phyloP scores from a whole-genome alignment of 2,329 filamentous ascomycete genomes.

The Ceratocystis cubensis region DNA sequence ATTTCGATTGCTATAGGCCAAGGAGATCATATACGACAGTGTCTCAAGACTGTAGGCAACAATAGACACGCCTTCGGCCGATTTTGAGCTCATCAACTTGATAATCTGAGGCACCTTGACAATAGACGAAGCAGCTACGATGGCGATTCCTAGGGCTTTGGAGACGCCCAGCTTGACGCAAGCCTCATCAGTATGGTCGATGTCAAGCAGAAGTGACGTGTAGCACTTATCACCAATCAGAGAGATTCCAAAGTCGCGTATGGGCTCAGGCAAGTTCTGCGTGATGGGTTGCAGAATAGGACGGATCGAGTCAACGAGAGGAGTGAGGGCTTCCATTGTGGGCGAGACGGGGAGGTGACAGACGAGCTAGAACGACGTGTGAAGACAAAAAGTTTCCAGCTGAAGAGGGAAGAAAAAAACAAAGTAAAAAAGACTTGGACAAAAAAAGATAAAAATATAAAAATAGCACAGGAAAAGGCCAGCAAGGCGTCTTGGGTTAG shows the following conservation, averaged over 20 bases:
- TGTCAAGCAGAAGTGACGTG: conserved; percentile 68
- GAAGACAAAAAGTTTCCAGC: background rate
- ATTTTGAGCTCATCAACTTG: conserved; percentile 73
- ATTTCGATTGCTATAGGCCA: conserved; percentile 85
- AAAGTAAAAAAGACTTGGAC: background rate
- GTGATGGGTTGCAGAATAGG: conserved; percentile 56
- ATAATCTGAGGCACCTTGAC: conserved; percentile 96
- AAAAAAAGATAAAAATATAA: background rate
- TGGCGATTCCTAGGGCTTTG: conserved; percentile 85
- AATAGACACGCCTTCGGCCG: conserved; percentile 74
- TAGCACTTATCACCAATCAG: conserved; percentile 80
- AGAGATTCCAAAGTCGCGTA: conserved; percentile 61
- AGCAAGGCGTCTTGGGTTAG: conserved; percentile 2
- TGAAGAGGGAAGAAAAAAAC: background rate
- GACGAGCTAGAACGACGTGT: background rate
- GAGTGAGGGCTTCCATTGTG: conserved; percentile 20
- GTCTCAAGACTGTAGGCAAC: conserved; percentile 90
- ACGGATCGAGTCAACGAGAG: conserved; percentile 48
- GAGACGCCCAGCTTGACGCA: conserved; percentile 85
- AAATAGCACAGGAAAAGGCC: conserved; percentile 6
- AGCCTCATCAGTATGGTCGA: conserved; percentile 61
- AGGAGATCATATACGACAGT: conserved; percentile 68
- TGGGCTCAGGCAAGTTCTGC: conserved; percentile 57
- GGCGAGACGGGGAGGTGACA: background rate
- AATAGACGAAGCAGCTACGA: conserved; percentile 77